Base-by-base conservation (phyloP, 768 basidiomycete species). In the Tylopilus sp. region DNA sequence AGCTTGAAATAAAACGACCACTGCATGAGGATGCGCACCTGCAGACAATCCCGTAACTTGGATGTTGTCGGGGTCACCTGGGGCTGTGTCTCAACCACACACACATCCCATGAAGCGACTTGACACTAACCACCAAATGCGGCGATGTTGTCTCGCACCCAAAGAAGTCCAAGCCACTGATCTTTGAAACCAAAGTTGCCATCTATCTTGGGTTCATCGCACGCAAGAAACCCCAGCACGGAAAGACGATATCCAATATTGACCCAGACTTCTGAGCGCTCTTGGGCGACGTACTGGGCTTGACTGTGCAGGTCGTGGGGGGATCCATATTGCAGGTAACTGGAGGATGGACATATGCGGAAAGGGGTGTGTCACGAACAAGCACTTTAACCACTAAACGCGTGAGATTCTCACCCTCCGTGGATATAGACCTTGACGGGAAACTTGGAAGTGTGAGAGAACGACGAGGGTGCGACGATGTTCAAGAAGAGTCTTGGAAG, bases 181-280 rank as follows among this genome's bases (percentile, higher is more conserved):
- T 91, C 88, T 66, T 89, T 90, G 72, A 91, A 91, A 1, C 88
- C 88, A 63, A 84, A 91, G 60, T 91, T 91, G 3, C 89, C 88
- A 15, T 73, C 71, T 41, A 91, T 63, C 38, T 69, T 62, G 12
- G 85, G 86, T 51, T 78, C 65, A 40, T 85, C 82, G 56, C 76
- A 77, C 0, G 86, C 87, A 20, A 91, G 70, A 60, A 88, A 91
- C 0, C 88, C 88, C 58, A 90, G 86, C 1, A 78, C 86, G 0
- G 86, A 87, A 13, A 91, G 71, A 20, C 88, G 80, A 63, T 89
- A 88, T 31, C 85, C 88, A 12, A 90, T 78, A 59, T 89, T 86
- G 8, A 91, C 82, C 77, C 83, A 84, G 15, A 91, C 77, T 67
- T 88, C 82, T 5, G 77, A 77, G 20, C 82, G 74, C 53, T 80